Conservation (phyloP, 148 eudicot genomes). For the Cornus kousa region DNA sequence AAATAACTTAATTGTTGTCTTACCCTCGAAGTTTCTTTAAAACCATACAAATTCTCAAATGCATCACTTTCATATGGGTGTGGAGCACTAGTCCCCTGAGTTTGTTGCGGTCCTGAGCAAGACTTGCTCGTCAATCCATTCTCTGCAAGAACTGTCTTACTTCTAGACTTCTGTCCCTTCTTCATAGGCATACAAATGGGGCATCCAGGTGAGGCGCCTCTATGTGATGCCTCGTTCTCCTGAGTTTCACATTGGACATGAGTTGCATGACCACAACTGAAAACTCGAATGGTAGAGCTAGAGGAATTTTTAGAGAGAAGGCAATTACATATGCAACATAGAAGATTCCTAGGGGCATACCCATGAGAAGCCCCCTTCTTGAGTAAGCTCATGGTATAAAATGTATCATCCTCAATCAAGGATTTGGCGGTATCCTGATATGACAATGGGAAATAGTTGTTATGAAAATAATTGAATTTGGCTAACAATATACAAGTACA, state of each 20-base stretch:
- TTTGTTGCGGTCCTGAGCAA: constrained; percentile 35
- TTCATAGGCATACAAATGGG: constrained; percentile 80
- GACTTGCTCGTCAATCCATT: constrained; percentile 53
- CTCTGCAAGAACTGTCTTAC: constrained; percentile 42
- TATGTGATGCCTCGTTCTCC: constrained; percentile 49
- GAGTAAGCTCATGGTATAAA: constrained; percentile 76
- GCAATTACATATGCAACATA: constrained; percentile 82
- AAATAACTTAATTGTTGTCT: background rate
- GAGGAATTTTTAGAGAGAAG: constrained; percentile 53
- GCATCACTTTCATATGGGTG: constrained; percentile 58
- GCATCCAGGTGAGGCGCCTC: constrained; percentile 57
- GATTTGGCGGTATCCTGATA: constrained; percentile 88
- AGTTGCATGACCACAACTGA: constrained; percentile 82
- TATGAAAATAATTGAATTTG: background rate
- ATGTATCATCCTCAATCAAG: constrained; percentile 90
- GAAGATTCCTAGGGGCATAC: constrained; percentile 62
- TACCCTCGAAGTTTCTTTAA: constrained; percentile 68
- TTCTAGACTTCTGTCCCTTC: constrained; percentile 48
- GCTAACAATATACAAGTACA: background rate
- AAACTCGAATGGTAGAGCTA: constrained; percentile 66
- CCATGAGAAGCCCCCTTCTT: constrained; percentile 90
- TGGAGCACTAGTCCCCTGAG: constrained; percentile 35
- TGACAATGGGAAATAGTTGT: constrained; percentile 8
- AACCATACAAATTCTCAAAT: constrained; percentile 46
- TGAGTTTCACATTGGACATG: constrained; percentile 72